Evolutionary conservation across 2,329 filamentous ascomycete genomes (phyloP).

Genomic region (Coniochaeta prunicola): DNA sequence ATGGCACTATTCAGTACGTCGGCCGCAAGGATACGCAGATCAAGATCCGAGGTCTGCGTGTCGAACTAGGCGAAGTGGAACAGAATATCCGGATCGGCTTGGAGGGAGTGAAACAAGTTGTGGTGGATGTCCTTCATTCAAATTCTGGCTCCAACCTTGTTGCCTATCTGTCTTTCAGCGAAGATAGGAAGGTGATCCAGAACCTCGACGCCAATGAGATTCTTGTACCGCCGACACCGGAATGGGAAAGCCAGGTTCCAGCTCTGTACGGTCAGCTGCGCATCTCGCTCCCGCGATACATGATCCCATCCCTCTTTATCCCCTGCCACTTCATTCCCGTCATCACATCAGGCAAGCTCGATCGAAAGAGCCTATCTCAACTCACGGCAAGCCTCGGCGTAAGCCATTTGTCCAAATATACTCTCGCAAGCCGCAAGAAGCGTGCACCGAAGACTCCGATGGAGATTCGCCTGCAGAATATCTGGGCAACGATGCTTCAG

Average conservation of each 20-base stretch:
- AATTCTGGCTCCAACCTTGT: no score
- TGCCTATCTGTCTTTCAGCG: no score
- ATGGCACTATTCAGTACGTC: background rate
- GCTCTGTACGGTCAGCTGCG: background rate
- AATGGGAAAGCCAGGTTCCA: background rate
- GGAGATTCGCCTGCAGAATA: background rate
- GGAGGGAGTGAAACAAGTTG: no score
- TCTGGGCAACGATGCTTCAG: constrained; percentile 19
- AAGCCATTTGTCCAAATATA: background rate
- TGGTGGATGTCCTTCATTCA: no score
- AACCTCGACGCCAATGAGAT: background rate
- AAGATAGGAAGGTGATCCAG: no score
- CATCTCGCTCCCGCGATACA: background rate
- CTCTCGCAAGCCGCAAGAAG: background rate
- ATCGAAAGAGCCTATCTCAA: background rate
- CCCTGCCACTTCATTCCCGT: background rate
- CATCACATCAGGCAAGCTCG: background rate
- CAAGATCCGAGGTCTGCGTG: background rate
- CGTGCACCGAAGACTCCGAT: background rate
- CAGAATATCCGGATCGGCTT: background rate
- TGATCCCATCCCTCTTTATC: background rate
- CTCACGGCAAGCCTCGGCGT: no score
- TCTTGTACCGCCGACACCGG: background rate
- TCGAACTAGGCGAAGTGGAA: background rate
- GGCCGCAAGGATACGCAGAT: no score